Percentiles rank a stretch among this genome's conserved stretches.
Evolutionary conservation across 345 rosid species (phyloP).

Genomic region (Nephelium lappaceum): DNA sequence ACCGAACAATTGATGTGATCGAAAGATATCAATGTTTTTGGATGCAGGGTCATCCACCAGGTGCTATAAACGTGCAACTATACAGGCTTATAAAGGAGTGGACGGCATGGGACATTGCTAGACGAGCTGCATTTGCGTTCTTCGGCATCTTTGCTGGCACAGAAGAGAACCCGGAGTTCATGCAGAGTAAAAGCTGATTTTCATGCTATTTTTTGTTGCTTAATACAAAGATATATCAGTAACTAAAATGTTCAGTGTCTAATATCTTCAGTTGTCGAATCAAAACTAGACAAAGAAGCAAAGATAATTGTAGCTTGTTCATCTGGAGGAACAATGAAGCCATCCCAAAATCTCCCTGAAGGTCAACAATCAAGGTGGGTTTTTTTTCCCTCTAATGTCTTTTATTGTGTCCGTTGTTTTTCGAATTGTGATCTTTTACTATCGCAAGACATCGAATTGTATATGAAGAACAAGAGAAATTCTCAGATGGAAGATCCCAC

Average conservation of each 20-base stretch:
- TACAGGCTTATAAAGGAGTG: constrained; percentile 95
- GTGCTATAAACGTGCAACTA: constrained; percentile 89
- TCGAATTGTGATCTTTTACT: not conserved
- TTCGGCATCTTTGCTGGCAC: constrained; percentile 97
- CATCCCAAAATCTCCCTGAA: constrained; percentile 87
- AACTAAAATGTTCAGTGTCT: not conserved
- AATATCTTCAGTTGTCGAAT: constrained; percentile 64
- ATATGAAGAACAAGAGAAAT: too few species aligned
- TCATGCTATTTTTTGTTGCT: constrained; percentile 11
- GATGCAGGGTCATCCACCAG: constrained; percentile 77
- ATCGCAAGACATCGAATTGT: too few species aligned
- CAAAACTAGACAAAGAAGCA: constrained; percentile 71
- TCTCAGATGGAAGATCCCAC: too few species aligned
- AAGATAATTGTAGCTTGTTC: constrained; percentile 97
- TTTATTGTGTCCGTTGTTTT: not conserved
- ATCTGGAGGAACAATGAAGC: constrained; percentile 86
- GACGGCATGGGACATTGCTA: constrained; percentile 99
- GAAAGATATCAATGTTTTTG: not conserved
- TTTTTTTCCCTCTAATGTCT: not conserved
- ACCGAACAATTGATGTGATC: not conserved
- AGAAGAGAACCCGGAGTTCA: constrained; percentile 92
- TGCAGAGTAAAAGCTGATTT: constrained; percentile 49
- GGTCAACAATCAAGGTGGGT: constrained; percentile 90
- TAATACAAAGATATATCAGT: not conserved
- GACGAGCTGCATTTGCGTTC: constrained; percentile 96